Conservation (phyloP, 257 asterid genomes). For the Lycium barbarum region DNA sequence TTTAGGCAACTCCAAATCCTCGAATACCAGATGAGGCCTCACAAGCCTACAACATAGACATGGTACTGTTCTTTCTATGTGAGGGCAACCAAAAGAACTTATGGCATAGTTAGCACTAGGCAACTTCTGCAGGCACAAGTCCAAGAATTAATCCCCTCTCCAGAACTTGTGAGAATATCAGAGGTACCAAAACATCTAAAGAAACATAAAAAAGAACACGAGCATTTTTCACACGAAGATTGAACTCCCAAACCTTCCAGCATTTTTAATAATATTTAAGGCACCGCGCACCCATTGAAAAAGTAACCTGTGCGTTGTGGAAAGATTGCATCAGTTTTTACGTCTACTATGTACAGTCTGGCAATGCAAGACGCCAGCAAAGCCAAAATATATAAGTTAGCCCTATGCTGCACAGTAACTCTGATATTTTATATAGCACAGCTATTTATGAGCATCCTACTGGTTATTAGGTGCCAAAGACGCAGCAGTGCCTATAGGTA, state of each 20-base stretch:
- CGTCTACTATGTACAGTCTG: constrained; percentile 42
- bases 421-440: constrained; percentile 21
- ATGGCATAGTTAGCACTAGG: background rate
- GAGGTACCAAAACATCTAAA: background rate
- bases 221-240: background rate
- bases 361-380: constrained; percentile 40
- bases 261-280: background rate
- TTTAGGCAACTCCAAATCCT: background rate
- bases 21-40: background rate
- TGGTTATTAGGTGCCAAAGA: constrained; percentile 29
- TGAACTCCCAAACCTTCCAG: background rate
- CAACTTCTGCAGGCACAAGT: constrained; percentile 8
- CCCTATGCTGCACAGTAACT: background rate
- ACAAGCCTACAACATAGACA: background rate
- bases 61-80: background rate
- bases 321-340: background rate
- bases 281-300: constrained; percentile 8
- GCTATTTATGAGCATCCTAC: constrained; percentile 11
- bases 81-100: background rate
- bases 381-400: constrained; percentile 29
- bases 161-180: background rate
- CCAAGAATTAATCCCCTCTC: background rate
- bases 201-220: background rate
- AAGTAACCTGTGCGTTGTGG: background rate
- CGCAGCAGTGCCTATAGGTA: constrained; percentile 25